These are phyloP conservation scores for Penicillium samsonianum DNA, from an alignment of 495 filamentous ascomycete genomes.

Conservation along the genomic window DNA sequence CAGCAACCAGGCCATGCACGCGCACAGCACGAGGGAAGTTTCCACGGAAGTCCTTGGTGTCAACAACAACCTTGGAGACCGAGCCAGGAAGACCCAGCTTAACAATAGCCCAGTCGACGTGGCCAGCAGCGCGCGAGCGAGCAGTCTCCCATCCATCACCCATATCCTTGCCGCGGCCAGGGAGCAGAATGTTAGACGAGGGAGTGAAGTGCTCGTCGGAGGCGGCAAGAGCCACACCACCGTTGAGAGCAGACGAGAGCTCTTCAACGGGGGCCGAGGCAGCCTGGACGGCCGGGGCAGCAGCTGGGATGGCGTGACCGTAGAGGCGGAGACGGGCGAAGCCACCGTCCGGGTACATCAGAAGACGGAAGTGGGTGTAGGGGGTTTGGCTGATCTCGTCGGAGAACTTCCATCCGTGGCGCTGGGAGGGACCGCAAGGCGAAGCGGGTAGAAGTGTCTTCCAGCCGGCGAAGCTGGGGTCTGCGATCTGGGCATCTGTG, in stretches of 20 bases:
- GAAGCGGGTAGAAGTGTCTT: conserved; percentile 68
- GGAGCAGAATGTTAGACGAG: conserved; percentile 79
- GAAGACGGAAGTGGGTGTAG: conserved; percentile 82
- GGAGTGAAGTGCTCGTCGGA: conserved; percentile 88
- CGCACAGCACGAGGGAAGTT: conserved; percentile 83
- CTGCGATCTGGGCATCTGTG: conserved; percentile 59
- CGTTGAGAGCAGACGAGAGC: conserved; percentile 78
- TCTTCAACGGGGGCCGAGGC: conserved; percentile 64
- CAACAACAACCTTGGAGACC: conserved; percentile 72
- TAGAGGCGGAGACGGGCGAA: conserved; percentile 85
- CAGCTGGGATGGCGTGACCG: conserved; percentile 63
- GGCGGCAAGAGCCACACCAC: conserved; percentile 71
- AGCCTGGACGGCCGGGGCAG: conserved; percentile 8
- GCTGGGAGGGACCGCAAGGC: conserved; percentile 72
- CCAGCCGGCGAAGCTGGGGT: conserved; percentile 64
- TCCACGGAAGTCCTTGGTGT: conserved; percentile 87
- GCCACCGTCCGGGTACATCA: conserved; percentile 95
- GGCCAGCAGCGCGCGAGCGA: conserved; percentile 70
- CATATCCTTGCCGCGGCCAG: conserved; percentile 87
- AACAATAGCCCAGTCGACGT: conserved; percentile 86
- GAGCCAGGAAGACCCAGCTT: conserved; percentile 70
- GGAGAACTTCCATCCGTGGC: conserved; percentile 77
- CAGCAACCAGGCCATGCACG: conserved; percentile 58
- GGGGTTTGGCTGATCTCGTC: conserved; percentile 54
- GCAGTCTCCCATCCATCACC: conserved; percentile 95